A percentile compares a stretch with the other conserved stretches of the same genome.
Conservation (phyloP, 169 alveolate genomes). For the Eimeria falciformis region DNA sequence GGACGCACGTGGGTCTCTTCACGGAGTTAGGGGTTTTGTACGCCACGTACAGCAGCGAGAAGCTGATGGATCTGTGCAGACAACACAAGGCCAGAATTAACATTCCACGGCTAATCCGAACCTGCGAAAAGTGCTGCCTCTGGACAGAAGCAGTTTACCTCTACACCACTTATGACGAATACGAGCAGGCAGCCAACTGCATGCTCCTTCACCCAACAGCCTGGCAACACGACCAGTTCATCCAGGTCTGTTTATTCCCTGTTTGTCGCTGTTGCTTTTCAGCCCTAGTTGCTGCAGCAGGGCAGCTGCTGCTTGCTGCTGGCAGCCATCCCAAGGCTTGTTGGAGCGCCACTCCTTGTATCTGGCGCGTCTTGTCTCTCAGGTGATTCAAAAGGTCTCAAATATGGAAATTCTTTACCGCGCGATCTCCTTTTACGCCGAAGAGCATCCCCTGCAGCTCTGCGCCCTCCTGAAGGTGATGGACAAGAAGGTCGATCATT, state of each 20-base stretch:
- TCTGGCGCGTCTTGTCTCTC: background rate
- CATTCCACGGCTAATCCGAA: constrained; percentile 96
- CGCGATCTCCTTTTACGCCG: constrained; percentile 98
- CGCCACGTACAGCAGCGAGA: constrained; percentile 98
- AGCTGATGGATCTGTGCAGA: constrained; percentile 96
- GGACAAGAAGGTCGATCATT: constrained; percentile 90
- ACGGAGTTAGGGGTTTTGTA: constrained; percentile 99
- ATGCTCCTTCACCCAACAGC: constrained; percentile 99
- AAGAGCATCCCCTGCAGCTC: constrained; percentile 98
- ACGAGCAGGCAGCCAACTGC: constrained; percentile 96
- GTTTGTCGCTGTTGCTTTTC: too few relatives aligned
- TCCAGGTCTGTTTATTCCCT: constrained; percentile 81
- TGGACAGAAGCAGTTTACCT: constrained; percentile 92
- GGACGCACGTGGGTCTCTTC: constrained; percentile 94
- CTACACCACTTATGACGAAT: constrained; percentile 96
- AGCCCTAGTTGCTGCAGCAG: too few relatives aligned
- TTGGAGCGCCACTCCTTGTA: too few relatives aligned
- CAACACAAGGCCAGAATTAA: constrained; percentile 86
- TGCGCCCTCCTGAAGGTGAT: constrained; percentile 90
- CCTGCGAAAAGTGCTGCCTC: constrained; percentile 88
- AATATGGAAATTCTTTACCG: constrained; percentile 97
- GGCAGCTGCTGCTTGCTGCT: too few relatives aligned
- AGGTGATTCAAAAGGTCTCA: constrained; percentile 88
- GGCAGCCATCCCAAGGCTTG: too few relatives aligned
- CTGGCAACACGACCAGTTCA: constrained; percentile 95